Base-by-base conservation (phyloP, 2,329 filamentous ascomycete species). In the Didymella keratinophila region DNA sequence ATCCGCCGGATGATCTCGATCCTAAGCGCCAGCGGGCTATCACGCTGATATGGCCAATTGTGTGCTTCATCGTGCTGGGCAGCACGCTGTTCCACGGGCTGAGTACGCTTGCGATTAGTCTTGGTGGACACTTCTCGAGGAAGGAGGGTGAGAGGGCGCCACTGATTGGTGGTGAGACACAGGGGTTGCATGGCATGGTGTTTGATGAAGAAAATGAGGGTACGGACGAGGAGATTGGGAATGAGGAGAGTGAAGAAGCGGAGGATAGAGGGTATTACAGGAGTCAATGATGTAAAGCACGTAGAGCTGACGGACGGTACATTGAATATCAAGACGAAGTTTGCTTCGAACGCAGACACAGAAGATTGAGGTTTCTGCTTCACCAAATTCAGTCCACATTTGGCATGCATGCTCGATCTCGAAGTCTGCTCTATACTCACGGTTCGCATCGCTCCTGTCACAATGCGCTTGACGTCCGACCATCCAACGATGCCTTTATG, bases 51-150 rank as follows among this genome's bases (percentile, higher is more conserved):
- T 86, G 83, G 82, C 83, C 83, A 0, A 76, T 86, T 0, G 78
- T 86, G 1, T 84, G 81, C 61, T 85, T 84, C 62, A 74, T 85
- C 4, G 82, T 86, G 0, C 65, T 86, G 4, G 82, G 82, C 3
- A 83, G 81, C 59, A 84, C 81, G 4, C 72, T 86, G 58, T 76
- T 86, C 5, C 83, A 86, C 71, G 84, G 84, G 0, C 64, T 85
- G 36, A 83, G 81, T 59, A 83, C 84, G 2, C 66, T 83, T 48
- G 79, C 74, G 0, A 80, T 86, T 56, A 83, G 81, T 60, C 52
- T 86, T 0, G 74, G 71, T 1, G 78, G 80, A 0, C 82, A 85
- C 69, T 82, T 82, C 61, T 67, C 71, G 3, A 72, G 82, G 30
- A 68, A 78, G 14, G 77, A 81, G 52, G 79, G 78, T 4, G 78